A percentile compares a stretch with the other conserved stretches of the same genome.
These are phyloP conservation scores for Hypholoma sublateritium DNA, from an alignment of 768 basidiomycete genomes.

Conservation along the genomic window DNA sequence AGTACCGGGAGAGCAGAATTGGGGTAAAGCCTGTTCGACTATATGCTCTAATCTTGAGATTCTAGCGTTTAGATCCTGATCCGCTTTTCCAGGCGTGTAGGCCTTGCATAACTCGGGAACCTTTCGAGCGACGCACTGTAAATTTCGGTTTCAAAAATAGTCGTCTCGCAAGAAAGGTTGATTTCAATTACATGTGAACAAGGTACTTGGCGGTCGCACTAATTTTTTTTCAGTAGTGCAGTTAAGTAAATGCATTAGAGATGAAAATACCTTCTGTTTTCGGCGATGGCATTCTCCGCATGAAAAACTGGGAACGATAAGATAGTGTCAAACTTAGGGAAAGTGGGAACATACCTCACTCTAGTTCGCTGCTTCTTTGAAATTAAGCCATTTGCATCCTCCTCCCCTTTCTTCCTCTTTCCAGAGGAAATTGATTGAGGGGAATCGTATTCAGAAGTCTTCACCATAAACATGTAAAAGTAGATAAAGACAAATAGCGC, in stretches of 20 bases:
- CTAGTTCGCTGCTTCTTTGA: slow-evolving; percentile 72
- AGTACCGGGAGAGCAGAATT: slow-evolving; percentile 53
- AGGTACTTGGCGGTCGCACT: slow-evolving; percentile 86
- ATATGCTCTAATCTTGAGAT: slow-evolving; percentile 79
- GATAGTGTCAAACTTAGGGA: slow-evolving; percentile 6
- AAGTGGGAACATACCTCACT: slow-evolving; percentile 59
- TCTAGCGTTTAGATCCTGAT: slow-evolving; percentile 77
- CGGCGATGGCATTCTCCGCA: slow-evolving; percentile 87
- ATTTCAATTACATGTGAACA: slow-evolving; percentile 70
- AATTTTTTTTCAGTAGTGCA: slow-evolving; percentile 14
- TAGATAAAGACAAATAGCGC: neutral
- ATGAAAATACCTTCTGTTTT: slow-evolving; percentile 71
- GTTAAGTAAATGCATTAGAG: neutral
- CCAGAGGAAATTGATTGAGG: slow-evolving; percentile 29
- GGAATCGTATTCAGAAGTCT: slow-evolving; percentile 30
- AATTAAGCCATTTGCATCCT: slow-evolving; percentile 45
- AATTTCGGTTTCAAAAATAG: slow-evolving; percentile 18
- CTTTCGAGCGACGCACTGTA: slow-evolving; percentile 78
- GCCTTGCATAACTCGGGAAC: slow-evolving; percentile 87
- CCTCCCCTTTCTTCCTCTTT: slow-evolving; percentile 67
- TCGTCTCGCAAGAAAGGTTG: slow-evolving; percentile 10
- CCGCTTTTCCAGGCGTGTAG: slow-evolving; percentile 84
- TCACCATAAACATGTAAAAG: slow-evolving; percentile 35
- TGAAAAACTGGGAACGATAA: slow-evolving; percentile 56
- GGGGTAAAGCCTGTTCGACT: slow-evolving; percentile 76